phyloP scores from a whole-genome alignment of 176 grass and related monocot species.

The Oryza nivara region DNA sequence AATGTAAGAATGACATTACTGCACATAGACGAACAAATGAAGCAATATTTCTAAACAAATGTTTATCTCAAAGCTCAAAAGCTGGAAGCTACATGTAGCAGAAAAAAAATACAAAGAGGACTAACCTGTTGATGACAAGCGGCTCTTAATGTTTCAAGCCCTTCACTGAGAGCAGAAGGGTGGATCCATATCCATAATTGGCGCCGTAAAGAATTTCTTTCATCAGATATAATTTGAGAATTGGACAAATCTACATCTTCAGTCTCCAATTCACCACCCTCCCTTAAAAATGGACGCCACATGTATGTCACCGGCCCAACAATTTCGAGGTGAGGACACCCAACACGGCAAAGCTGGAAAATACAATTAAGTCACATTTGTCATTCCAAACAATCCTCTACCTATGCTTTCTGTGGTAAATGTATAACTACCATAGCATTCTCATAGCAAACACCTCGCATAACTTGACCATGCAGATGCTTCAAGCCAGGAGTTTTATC shows the following conservation, averaged over 20 bases:
- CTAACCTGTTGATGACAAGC: conserved; percentile 69
- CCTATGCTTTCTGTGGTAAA: conserved; percentile 22
- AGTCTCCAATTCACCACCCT: conserved; percentile 19
- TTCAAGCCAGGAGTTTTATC: conserved; percentile 31
- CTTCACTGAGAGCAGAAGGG: conserved; percentile 68
- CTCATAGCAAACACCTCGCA: conserved; percentile 69
- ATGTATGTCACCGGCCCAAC: conserved; percentile 81
- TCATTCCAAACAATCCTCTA: conserved; percentile 17
- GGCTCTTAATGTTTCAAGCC: conserved; percentile 53
- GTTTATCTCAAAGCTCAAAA: not conserved
- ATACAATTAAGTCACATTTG: conserved; percentile 30
- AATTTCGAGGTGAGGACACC: conserved; percentile 39
- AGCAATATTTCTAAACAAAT: conserved; percentile 27
- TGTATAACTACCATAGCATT: conserved; percentile 74
- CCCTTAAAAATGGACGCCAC: conserved; percentile 55
- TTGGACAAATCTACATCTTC: conserved; percentile 32
- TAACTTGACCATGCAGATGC: conserved; percentile 41
- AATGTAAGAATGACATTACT: conserved; percentile 20
- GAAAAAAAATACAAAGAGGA: conserved; percentile 8
- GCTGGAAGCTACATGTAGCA: not conserved
- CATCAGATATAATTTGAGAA: conserved; percentile 22
- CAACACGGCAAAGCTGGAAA: conserved; percentile 72
- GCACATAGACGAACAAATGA: not conserved
- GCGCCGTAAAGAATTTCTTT: conserved; percentile 37
- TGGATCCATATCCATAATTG: conserved; percentile 96